A percentile compares a stretch with the other conserved stretches of the same genome.
Conservation (phyloP, 1,284 basidiomycete genomes). For the Malassezia restricta region DNA sequence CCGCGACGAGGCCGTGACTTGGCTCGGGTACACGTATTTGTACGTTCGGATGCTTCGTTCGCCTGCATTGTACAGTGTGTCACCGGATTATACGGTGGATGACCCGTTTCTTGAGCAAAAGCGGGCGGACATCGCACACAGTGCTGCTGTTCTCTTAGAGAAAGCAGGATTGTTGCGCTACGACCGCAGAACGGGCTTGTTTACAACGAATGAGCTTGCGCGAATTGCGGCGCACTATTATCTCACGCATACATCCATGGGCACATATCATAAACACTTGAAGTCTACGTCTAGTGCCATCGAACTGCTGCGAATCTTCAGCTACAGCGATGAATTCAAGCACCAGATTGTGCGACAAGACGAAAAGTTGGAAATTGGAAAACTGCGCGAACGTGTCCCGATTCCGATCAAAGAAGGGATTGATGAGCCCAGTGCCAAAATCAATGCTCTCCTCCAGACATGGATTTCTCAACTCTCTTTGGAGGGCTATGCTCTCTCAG, state of each 20-base stretch:
- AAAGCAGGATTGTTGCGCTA: constrained; percentile 90
- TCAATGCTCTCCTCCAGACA: constrained; percentile 89
- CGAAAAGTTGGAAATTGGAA: constrained; percentile 62
- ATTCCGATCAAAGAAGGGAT: constrained; percentile 95
- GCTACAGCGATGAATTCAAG: constrained; percentile 93
- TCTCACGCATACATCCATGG: constrained; percentile 89
- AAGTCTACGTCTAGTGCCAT: constrained; percentile 73
- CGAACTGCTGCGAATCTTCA: constrained; percentile 91
- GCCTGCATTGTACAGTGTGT: constrained; percentile 77
- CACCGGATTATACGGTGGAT: constrained; percentile 78
- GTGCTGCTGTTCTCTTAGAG: constrained; percentile 82
- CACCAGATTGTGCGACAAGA: constrained; percentile 58
- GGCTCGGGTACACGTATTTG: constrained; percentile 51
- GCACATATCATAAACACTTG: constrained; percentile 88
- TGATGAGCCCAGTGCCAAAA: constrained; percentile 90
- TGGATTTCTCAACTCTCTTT: constrained; percentile 91
- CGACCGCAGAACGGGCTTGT: constrained; percentile 73
- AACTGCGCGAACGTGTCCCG: constrained; percentile 84
- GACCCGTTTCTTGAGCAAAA: constrained; percentile 79
- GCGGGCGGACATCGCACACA: constrained; percentile 80
- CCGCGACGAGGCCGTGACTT: constrained; percentile 84
- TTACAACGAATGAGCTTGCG: constrained; percentile 58
- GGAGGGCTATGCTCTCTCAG: constrained; percentile 88
- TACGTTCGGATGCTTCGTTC: constrained; percentile 94
- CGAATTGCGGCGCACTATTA: constrained; percentile 95